Base-by-base conservation (phyloP, 257 asterid genomes). In the Solanum medicagineum region DNA sequence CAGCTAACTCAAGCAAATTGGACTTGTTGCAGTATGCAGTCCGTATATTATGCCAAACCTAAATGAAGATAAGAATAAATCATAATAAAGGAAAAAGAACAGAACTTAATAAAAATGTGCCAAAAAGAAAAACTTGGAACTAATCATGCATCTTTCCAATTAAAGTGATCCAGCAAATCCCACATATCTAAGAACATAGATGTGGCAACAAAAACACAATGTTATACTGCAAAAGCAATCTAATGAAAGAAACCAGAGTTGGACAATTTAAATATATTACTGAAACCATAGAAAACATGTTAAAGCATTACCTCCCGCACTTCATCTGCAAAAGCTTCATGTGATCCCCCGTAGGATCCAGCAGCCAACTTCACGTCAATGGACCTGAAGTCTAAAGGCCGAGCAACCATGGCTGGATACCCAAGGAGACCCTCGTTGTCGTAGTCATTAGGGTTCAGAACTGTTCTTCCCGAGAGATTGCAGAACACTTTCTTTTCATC, bases 351-450 rank as follows among this genome's bases (percentile, higher is more conserved):
- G 82, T 97, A 97, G 75, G 92, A 94, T 81, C 98, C 98, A 88
- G 94, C 95, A 84, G 94, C 96, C 97, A 97, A 88, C 89, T 95
- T 95, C 86, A 92, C 88, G 89, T 97, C 99, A 88, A 97, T 94
- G 44, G 95, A 93, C 90, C 99, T 93, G 84, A 97, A 97, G 89
- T 95, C 98, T 80, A 94, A 84, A 71, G 99, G 98, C 19, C 99
- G 96, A 88, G 99, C 92, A 44, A 97, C 98, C 97, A 94, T 92
- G 81, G 95, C 94, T 51, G 99, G 97, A 90, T 88, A 91, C 22
- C 99, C 99, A 86, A 97, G 94, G 89, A 94, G 87, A 53, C 97
- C 98, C 84, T 94, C 94, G 44, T 93, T 95, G 55, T 95, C 98
- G 83, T 89, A 90, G 75, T 94, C 98, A 87, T 90, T 93, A 62